Percentiles rank a stretch among this genome's conserved stretches.
Evolutionary conservation across 192 early-diverging fungal species (phyloP).

Genomic region (Coemansia sp.): DNA sequence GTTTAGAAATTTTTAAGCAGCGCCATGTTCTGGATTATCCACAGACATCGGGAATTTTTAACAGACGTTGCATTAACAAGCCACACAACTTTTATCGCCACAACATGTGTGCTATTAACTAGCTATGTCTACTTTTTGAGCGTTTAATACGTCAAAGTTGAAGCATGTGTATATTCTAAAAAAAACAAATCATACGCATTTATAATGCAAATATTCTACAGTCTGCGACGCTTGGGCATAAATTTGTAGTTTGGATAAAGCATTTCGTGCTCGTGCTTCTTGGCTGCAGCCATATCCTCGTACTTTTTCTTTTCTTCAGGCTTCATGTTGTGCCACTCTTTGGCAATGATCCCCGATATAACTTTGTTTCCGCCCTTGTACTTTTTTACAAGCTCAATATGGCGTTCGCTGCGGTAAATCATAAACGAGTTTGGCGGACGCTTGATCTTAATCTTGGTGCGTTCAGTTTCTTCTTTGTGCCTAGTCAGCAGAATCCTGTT

Average conservation of each 20-base stretch:
- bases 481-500: neutral
- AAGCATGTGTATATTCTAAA: neutral
- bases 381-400: slow-evolving; percentile 46
- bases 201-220: slow-evolving; percentile 6
- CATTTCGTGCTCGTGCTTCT: slow-evolving; percentile 50
- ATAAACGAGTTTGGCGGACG: slow-evolving; percentile 55
- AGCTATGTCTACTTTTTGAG: too few relatives aligned
- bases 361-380: slow-evolving; percentile 53
- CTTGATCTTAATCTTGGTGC: slow-evolving; percentile 48
- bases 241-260: slow-evolving; percentile 55
- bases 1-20: too few relatives aligned
- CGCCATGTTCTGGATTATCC: too few relatives aligned
- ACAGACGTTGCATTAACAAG: too few relatives aligned
- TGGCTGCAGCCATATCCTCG: slow-evolving; percentile 40
- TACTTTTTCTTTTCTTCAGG: slow-evolving; percentile 30
- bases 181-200: neutral
- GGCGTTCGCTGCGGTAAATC: slow-evolving; percentile 47
- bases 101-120: too few relatives aligned
- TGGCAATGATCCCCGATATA: slow-evolving; percentile 45
- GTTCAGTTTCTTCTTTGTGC: slow-evolving; percentile 24
- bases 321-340: slow-evolving; percentile 44
- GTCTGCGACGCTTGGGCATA: slow-evolving; percentile 42
- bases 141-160: neutral
- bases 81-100: too few relatives aligned
- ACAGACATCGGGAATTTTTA: too few relatives aligned